Evolutionary conservation across 2,329 filamentous ascomycete genomes (phyloP).

Genomic region (Corniculantispora saksenae): DNA sequence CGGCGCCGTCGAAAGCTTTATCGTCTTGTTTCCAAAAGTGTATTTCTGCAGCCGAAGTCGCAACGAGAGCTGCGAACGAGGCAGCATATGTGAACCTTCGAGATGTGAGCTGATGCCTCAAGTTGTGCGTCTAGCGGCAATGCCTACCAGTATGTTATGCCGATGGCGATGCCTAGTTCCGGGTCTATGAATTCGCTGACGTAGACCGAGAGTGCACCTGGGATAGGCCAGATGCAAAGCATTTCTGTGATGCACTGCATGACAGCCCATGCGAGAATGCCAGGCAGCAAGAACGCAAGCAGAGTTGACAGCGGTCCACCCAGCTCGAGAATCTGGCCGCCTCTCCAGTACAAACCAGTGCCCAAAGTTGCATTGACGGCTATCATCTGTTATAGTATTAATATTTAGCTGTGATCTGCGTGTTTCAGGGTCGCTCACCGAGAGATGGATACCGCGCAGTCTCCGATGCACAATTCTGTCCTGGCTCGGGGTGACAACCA

Average conservation of each 20-base stretch:
- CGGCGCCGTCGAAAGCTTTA: slow-evolving; percentile 22
- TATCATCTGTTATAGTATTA: slow-evolving; percentile 28
- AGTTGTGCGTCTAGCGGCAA: not conserved
- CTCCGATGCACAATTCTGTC: slow-evolving; percentile 22
- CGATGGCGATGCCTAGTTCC: slow-evolving; percentile 34
- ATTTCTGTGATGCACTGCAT: slow-evolving; percentile 35
- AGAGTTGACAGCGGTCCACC: slow-evolving; percentile 30
- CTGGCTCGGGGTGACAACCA: slow-evolving; percentile 24
- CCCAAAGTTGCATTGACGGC: slow-evolving; percentile 31
- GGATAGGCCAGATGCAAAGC: slow-evolving; percentile 35
- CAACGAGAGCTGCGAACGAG: slow-evolving; percentile 30
- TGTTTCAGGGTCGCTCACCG: slow-evolving; percentile 22
- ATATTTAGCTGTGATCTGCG: not conserved
- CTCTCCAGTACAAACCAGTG: slow-evolving; percentile 32
- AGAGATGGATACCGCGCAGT: slow-evolving; percentile 28
- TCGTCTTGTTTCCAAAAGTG: slow-evolving; percentile 27
- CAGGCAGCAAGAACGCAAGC: slow-evolving; percentile 31
- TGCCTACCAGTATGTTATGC: slow-evolving; percentile 35
- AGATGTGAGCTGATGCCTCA: not conserved
- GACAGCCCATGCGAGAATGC: slow-evolving; percentile 32
- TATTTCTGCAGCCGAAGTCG: slow-evolving; percentile 27
- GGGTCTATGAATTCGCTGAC: slow-evolving; percentile 35
- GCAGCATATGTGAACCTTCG: slow-evolving; percentile 32
- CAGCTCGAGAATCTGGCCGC: slow-evolving; percentile 31
- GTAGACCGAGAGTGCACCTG: slow-evolving; percentile 33